Evolutionary conservation across 106 monocot species (phyloP).

Genomic region (Apostasia shenzhenica): DNA sequence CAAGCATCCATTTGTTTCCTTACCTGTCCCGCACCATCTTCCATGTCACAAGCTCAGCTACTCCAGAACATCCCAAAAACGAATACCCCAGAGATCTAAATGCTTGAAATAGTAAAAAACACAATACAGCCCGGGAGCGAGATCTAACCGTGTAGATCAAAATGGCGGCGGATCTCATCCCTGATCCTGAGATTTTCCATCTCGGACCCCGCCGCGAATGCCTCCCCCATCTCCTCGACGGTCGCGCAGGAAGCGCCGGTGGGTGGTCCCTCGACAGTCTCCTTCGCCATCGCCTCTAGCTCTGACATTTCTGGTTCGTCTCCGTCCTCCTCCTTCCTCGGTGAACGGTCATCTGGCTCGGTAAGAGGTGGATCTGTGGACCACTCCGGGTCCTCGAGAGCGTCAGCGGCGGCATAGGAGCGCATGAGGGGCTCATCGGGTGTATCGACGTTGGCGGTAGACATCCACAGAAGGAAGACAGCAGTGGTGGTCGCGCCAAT

Average conservation of each 20-base stretch:
- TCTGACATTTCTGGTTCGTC: neutral
- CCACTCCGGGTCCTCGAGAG: neutral
- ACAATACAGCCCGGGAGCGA: neutral
- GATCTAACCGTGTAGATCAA: constrained; percentile 49
- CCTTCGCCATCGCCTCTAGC: constrained; percentile 7
- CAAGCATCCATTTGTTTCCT: too few species aligned
- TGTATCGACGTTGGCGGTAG: neutral
- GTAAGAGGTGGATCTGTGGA: neutral
- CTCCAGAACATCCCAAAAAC: too few species aligned
- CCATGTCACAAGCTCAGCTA: too few species aligned
- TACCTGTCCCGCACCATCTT: too few species aligned
- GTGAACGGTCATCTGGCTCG: neutral
- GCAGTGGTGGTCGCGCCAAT: constrained; percentile 5
- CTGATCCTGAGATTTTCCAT: constrained; percentile 62
- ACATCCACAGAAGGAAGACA: constrained; percentile 19
- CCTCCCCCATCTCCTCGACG: constrained; percentile 83
- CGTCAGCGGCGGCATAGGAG: neutral
- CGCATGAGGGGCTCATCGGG: neutral
- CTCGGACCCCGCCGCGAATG: constrained; percentile 24
- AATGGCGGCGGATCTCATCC: constrained; percentile 55
- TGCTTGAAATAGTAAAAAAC: too few species aligned
- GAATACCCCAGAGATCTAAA: too few species aligned
- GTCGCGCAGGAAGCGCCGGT: constrained; percentile 41
- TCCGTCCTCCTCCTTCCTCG: constrained; percentile 1
- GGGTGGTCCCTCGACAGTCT: neutral